phyloP scores from a whole-genome alignment of 2,329 filamentous ascomycete species.

The Hymenoscyphus infarciens region DNA sequence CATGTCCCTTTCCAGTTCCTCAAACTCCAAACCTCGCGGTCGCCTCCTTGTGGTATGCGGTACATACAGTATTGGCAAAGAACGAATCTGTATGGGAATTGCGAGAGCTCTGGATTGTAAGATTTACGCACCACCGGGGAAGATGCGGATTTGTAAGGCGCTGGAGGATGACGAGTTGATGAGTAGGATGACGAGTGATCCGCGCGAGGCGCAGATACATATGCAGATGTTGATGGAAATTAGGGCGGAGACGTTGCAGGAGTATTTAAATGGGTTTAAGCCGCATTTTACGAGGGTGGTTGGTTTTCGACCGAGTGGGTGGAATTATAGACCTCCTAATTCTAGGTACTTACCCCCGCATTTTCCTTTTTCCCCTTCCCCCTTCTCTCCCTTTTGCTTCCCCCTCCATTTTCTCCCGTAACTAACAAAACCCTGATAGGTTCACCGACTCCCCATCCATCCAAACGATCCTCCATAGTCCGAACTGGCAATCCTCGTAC shows the following conservation, averaged over 20 bases:
- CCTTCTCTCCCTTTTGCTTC: not conserved
- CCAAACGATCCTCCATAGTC: constrained; percentile 58
- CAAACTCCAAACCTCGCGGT: constrained; percentile 45
- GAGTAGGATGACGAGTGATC: constrained; percentile 72
- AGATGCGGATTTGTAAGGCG: constrained; percentile 79
- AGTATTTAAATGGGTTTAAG: constrained; percentile 78
- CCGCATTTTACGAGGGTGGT: constrained; percentile 82
- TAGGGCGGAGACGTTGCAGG: constrained; percentile 81
- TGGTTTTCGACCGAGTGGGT: constrained; percentile 88
- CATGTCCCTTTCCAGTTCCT: constrained; percentile 29
- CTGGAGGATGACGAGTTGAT: constrained; percentile 82
- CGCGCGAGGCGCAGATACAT: constrained; percentile 85
- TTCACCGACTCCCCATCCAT: constrained; percentile 61
- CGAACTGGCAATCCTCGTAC: constrained; percentile 70
- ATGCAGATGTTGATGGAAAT: constrained; percentile 98
- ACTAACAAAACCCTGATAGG: constrained; percentile 15
- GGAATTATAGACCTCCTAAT: constrained; percentile 79
- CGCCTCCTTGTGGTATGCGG: constrained; percentile 88
- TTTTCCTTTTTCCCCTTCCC: not conserved
- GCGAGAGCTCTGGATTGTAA: constrained; percentile 81
- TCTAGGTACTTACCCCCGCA: constrained; percentile 43
- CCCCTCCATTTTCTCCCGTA: not conserved
- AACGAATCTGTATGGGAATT: constrained; percentile 90
- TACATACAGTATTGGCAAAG: constrained; percentile 97
- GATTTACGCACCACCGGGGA: constrained; percentile 80